These are phyloP conservation scores for Neofusicoccum sp. DNA, from an alignment of 2,329 filamentous ascomycete species.

Conservation along the genomic window DNA sequence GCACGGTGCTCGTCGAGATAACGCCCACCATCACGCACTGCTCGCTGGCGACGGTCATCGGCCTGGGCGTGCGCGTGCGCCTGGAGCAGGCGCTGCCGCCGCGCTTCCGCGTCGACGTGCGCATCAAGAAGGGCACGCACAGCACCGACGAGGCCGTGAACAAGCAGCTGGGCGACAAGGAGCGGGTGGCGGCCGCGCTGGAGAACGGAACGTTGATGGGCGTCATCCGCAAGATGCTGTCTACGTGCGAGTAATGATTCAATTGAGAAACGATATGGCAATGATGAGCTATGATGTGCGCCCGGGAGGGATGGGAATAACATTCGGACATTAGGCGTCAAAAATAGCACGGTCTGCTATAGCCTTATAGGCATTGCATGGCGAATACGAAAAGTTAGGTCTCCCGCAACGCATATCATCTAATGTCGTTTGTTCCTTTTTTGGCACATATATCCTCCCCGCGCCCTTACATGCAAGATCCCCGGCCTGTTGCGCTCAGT, in stretches of 20 bases:
- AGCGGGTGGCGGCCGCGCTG: slow-evolving; percentile 88
- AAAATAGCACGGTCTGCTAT: slow-evolving; percentile 13
- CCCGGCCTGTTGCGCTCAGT: not conserved
- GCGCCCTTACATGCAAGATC: not conserved
- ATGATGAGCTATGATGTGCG: slow-evolving; percentile 7
- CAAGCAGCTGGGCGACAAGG: slow-evolving; percentile 95
- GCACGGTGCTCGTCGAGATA: slow-evolving; percentile 80
- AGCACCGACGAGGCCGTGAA: slow-evolving; percentile 93
- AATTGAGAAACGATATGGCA: no score
- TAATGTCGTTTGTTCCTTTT: not conserved
- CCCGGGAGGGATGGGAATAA: not conserved
- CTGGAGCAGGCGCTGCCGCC: slow-evolving; percentile 88
- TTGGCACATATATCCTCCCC: not conserved
- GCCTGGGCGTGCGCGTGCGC: slow-evolving; percentile 85
- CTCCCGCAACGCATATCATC: not conserved
- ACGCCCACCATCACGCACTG: slow-evolving; percentile 98
- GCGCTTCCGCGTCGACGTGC: slow-evolving; percentile 86
- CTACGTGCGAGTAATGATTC: slow-evolving; percentile 65
- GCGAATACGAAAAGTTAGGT: slow-evolving; percentile 6
- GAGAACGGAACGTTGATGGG: slow-evolving; percentile 90
- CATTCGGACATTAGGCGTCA: not conserved
- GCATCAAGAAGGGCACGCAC: slow-evolving; percentile 95
- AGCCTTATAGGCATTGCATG: slow-evolving; percentile 2
- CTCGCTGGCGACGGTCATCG: slow-evolving; percentile 93
- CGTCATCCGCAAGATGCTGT: slow-evolving; percentile 90